A percentile compares a stretch with the other conserved stretches of the same genome.
phyloP scores from a whole-genome alignment of 2,329 filamentous ascomycete genomes.

The Colletotrichum sp. region DNA sequence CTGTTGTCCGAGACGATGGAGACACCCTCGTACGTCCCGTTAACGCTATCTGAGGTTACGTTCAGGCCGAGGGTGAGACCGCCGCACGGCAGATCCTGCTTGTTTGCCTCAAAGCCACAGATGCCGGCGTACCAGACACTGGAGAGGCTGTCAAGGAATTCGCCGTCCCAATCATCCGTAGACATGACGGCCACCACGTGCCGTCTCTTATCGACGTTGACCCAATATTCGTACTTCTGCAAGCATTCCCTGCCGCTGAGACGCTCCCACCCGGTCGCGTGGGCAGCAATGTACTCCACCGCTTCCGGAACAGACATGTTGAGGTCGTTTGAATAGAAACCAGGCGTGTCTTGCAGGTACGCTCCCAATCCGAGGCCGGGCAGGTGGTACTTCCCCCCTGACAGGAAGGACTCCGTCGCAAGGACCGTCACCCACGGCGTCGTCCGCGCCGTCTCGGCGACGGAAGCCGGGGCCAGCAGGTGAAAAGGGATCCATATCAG shows the following conservation, averaged over 20 bases:
- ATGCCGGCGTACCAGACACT: not conserved
- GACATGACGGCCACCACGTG: not conserved
- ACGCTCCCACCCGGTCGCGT: not conserved
- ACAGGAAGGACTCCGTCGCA: not conserved
- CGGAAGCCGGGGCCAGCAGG: slow-evolving; percentile 26
- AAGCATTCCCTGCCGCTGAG: not conserved
- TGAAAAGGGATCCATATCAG: slow-evolving; percentile 30
- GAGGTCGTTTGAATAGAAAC: not conserved
- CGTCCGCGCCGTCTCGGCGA: slow-evolving; percentile 2
- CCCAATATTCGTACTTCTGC: not conserved
- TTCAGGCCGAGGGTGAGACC: not conserved
- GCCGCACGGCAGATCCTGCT: not conserved
- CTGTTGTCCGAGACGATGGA: not conserved
- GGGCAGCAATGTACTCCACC: not conserved
- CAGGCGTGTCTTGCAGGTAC: not conserved
- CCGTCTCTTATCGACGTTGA: not conserved
- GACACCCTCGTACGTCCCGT: not conserved
- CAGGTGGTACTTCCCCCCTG: slow-evolving; percentile 19
- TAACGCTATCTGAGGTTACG: not conserved
- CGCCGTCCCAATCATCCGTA: not conserved
- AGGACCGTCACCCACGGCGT: not conserved
- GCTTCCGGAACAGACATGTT: not conserved
- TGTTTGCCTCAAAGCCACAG: not conserved
- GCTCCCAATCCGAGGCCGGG: not conserved
- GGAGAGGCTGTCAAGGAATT: not conserved